phyloP scores from a whole-genome alignment of 208 protist species.

The Tetramitus jugosus region DNA sequence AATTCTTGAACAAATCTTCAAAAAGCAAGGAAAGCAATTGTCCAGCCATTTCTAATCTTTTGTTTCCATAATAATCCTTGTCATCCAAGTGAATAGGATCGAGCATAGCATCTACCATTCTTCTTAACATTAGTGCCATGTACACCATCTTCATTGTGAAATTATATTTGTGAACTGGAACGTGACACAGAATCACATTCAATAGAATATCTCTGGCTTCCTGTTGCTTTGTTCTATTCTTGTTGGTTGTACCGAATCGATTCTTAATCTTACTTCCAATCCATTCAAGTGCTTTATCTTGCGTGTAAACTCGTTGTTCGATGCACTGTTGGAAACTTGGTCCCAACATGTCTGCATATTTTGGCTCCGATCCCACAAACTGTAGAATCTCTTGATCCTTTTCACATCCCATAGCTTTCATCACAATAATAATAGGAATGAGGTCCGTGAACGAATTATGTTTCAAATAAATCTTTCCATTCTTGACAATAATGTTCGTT shows the following conservation, averaged over 20 bases:
- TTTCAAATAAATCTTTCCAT: constrained; percentile 86
- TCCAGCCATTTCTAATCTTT: constrained; percentile 93
- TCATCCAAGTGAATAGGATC: constrained; percentile 85
- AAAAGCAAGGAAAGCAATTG: constrained; percentile 96
- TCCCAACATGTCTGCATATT: constrained; percentile 58
- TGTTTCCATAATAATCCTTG: constrained; percentile 99
- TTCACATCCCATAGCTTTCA: constrained; percentile 95
- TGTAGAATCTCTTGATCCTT: constrained; percentile 97
- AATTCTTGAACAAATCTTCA: constrained; percentile 95
- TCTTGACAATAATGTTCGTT: constrained; percentile 81
- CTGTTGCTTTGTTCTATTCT: constrained; percentile 36
- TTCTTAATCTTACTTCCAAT: constrained; percentile 43
- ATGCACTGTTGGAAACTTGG: constrained; percentile 75
- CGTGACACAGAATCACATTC: constrained; percentile 74
- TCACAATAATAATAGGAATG: constrained; percentile 88
- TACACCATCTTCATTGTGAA: constrained; percentile 94
- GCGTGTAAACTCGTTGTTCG: constrained; percentile 72
- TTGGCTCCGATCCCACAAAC: constrained; percentile 75
- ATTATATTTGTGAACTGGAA: constrained; percentile 85
- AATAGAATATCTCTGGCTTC: constrained; percentile 62
- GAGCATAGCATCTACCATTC: constrained; percentile 83
- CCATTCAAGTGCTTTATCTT: constrained; percentile 85
- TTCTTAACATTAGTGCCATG: constrained; percentile 90
- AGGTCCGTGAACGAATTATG: constrained; percentile 97
- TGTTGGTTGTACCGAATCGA: background rate